phyloP scores from a whole-genome alignment of 495 filamentous ascomycete genomes.

The Penicillium herquei region DNA sequence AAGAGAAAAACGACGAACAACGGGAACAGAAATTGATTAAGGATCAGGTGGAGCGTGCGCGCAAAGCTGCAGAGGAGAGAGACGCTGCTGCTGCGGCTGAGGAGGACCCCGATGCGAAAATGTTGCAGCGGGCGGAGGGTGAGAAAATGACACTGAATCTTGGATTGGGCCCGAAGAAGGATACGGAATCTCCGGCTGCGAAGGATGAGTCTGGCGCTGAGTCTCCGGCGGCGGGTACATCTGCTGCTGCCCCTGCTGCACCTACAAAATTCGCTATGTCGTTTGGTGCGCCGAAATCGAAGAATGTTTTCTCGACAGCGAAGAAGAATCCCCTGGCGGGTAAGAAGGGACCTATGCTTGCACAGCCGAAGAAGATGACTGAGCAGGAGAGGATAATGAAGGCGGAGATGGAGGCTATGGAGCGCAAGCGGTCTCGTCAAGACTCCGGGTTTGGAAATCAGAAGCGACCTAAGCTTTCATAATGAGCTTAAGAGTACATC shows the following conservation, averaged over 20 bases:
- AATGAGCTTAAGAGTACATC: not conserved
- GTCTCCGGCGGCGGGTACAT: constrained; percentile 18
- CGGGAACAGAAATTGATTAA: constrained; percentile 74
- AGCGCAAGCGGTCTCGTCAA: constrained; percentile 58
- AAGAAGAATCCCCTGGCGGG: constrained; percentile 65
- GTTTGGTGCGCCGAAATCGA: constrained; percentile 59
- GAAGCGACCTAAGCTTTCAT: constrained; percentile 32
- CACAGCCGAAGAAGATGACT: constrained; percentile 73
- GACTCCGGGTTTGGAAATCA: constrained; percentile 30
- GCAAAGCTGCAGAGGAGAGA: constrained; percentile 36
- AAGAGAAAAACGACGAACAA: constrained; percentile 88
- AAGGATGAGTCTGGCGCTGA: constrained; percentile 20
- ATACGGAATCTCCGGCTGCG: constrained; percentile 20
- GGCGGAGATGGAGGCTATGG: constrained; percentile 68
- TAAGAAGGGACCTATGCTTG: constrained; percentile 60
- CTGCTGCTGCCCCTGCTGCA: constrained; percentile 19
- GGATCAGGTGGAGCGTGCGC: constrained; percentile 76
- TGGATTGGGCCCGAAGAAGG: constrained; percentile 44
- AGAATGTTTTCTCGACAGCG: constrained; percentile 72
- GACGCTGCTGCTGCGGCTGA: constrained; percentile 32
- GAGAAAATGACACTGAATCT: constrained; percentile 83
- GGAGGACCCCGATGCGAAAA: constrained; percentile 35
- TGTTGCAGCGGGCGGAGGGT: constrained; percentile 68
- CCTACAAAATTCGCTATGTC: constrained; percentile 56
- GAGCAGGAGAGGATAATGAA: constrained; percentile 92